Conservation (phyloP, 208 protist genomes). For the Trypanosoma congolense region DNA sequence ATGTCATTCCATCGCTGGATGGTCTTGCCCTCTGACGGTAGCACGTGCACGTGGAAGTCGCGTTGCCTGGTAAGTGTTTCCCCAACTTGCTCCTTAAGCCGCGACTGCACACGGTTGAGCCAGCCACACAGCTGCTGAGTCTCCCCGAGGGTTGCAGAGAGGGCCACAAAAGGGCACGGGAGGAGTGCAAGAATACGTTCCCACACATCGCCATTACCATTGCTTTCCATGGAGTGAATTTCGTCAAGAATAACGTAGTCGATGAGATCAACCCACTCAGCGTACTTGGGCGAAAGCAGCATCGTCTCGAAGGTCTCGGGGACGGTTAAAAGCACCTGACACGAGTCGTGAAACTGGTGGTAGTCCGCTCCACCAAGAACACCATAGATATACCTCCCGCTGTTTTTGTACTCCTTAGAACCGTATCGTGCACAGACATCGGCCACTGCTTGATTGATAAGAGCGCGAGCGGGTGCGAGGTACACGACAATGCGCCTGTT, state of each 20-base stretch:
- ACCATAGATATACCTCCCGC: conserved; percentile 76
- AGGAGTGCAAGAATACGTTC: conserved; percentile 91
- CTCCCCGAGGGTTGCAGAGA: conserved; percentile 95
- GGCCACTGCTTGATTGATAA: conserved; percentile 93
- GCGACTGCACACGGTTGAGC: conserved; percentile 83
- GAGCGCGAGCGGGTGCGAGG: conserved; percentile 88
- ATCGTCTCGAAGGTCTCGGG: conserved; percentile 91
- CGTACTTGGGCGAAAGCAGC: conserved; percentile 83
- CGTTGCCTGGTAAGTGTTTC: conserved; percentile 24
- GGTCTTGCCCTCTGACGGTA: conserved; percentile 51
- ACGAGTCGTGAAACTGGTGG: conserved; percentile 77
- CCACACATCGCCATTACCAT: conserved; percentile 87
- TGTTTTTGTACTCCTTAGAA: conserved; percentile 76
- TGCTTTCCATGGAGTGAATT: conserved; percentile 92
- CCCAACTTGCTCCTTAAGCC: conserved; percentile 35
- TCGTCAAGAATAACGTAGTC: conserved; percentile 96
- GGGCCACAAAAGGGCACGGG: conserved; percentile 90
- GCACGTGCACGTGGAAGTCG: conserved; percentile 74
- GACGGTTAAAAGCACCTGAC: conserved; percentile 93
- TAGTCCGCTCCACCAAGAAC: conserved; percentile 84
- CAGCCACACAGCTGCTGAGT: conserved; percentile 86
- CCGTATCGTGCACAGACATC: conserved; percentile 92
- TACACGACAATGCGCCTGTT: conserved; percentile 91
- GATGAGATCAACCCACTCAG: conserved; percentile 78
- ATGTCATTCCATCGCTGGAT: conserved; percentile 92